A percentile compares a stretch with the other conserved stretches of the same genome.
phyloP scores from a whole-genome alignment of 2,329 filamentous ascomycete genomes.

The Alternaria dauci region DNA sequence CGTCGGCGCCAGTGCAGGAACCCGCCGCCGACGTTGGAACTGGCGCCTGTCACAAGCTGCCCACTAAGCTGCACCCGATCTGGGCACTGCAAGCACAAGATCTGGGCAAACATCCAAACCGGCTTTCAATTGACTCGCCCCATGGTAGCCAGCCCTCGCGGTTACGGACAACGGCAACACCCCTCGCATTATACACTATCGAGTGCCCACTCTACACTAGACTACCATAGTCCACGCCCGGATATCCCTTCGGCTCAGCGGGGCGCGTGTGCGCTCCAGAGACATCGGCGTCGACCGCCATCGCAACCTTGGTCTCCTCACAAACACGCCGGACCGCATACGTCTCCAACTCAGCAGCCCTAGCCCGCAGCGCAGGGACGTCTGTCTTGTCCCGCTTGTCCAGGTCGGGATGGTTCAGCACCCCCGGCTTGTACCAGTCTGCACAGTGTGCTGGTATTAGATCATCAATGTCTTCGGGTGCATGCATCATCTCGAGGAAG shows the following conservation, averaged over 20 bases:
- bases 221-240: conserved; percentile 19
- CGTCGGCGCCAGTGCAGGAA: conserved; percentile 11
- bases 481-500: conserved; percentile 42
- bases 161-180: background rate
- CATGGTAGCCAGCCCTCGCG: background rate
- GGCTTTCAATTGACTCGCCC: background rate
- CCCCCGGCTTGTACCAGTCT: conserved; percentile 43
- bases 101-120: background rate
- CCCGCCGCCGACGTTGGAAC: conserved; percentile 2
- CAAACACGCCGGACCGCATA: conserved; percentile 40
- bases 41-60: conserved; percentile 1
- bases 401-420: conserved; percentile 45
- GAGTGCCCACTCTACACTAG: conserved; percentile 8
- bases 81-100: conserved; percentile 1
- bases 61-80: background rate
- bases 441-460: conserved; percentile 37
- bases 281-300: conserved; percentile 28
- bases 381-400: conserved; percentile 39
- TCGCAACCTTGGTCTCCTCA: conserved; percentile 38
- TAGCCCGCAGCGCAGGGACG: conserved; percentile 31
- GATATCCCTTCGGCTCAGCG: conserved; percentile 13
- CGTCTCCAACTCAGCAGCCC: conserved; percentile 35
- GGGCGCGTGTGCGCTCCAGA: conserved; percentile 7
- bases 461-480: conserved; percentile 40
- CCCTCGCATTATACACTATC: background rate